Evolutionary conservation across 2,329 filamentous ascomycete genomes (phyloP), one percentile per base, ranked within the genome.

Genomic region (Triangularia verruculosa): DNA sequence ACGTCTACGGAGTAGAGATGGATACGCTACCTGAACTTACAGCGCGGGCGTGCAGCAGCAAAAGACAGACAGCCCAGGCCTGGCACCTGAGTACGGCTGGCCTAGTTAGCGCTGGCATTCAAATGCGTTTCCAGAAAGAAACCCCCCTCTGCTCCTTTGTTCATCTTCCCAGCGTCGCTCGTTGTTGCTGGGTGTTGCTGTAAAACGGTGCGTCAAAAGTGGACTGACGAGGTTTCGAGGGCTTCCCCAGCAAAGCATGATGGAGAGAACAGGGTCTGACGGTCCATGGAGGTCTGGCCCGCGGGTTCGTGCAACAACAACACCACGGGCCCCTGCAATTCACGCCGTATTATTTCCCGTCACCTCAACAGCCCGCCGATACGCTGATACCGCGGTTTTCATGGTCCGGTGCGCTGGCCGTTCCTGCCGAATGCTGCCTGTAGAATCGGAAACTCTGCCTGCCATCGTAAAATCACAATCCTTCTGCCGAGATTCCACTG

Each of bases 221-320:
- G 61, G 64, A 47, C 59, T 59, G 61, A 65, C 43, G 61, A 59
- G 52, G 53, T 65, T 57, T 53, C 22, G 43, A 62, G 17, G 53
- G 61, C 9, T 32, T 57, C 55, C 64, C 61, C 59, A 61, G 59
- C 61, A 59, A 55, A 66, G 62, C 52, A 56, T 57, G 47, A 62
- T 54, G n/a, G 61, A 34, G 17, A 34, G n/a, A 20, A 61, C 68
- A 70, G 69, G 68, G 67, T 43, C 43, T 12, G 17, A 58, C 11
- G 66, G 68, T 63, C 67, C 24, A 65, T 69, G 15, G 53, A 52
- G 67, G 69, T 70, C 69, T 68, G 57, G 61, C 67, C 54, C 20
- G 32, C 54, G 32, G 22, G 51, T 11, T 52, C 28, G 28, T 65
- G 57, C 57, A 28, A 57, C 60, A 47, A 47, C 39, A 47, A 43